A percentile compares a stretch with the other conserved stretches of the same genome.
These are phyloP conservation scores for Mortierella sp. DNA, from an alignment of 371 early-diverging fungal species.

Conservation along the genomic window DNA sequence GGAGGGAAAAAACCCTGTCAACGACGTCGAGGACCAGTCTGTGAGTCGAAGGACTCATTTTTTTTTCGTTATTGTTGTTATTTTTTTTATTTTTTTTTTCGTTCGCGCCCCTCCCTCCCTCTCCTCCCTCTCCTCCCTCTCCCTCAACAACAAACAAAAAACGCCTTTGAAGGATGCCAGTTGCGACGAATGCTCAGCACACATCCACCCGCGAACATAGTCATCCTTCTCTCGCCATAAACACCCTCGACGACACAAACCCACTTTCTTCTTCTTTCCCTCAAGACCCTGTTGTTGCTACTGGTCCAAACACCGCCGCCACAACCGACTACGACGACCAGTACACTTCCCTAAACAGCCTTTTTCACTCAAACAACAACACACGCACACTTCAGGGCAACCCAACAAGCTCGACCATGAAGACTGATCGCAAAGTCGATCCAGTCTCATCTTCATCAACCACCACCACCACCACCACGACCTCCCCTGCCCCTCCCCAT, in stretches of 20 bases:
- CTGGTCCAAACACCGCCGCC: no score
- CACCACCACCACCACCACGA: no score
- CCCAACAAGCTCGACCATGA: slow-evolving; percentile 22
- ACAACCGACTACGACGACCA: neutral
- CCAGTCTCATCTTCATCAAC: slow-evolving; percentile 12
- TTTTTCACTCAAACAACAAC: neutral
- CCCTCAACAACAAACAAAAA: neutral
- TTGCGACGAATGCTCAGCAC: neutral
- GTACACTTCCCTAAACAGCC: neutral
- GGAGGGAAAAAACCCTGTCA: no score
- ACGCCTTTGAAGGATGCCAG: neutral
- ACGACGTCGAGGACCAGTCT: neutral
- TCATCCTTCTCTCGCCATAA: neutral
- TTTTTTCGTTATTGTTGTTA: neutral
- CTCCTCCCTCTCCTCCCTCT: neutral
- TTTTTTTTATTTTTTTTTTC: neutral
- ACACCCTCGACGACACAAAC: neutral
- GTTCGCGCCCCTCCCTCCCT: neutral
- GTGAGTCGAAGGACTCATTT: slow-evolving; percentile 1
- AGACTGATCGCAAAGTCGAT: slow-evolving; percentile 42
- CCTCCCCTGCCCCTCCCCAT: no score
- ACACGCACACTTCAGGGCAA: no score
- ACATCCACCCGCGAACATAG: slow-evolving; percentile 1
- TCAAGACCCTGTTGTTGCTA: no score
- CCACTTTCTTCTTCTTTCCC: no score